Base-by-base conservation (phyloP, 163 green algal species). In the Scenedesmus sp. region DNA sequence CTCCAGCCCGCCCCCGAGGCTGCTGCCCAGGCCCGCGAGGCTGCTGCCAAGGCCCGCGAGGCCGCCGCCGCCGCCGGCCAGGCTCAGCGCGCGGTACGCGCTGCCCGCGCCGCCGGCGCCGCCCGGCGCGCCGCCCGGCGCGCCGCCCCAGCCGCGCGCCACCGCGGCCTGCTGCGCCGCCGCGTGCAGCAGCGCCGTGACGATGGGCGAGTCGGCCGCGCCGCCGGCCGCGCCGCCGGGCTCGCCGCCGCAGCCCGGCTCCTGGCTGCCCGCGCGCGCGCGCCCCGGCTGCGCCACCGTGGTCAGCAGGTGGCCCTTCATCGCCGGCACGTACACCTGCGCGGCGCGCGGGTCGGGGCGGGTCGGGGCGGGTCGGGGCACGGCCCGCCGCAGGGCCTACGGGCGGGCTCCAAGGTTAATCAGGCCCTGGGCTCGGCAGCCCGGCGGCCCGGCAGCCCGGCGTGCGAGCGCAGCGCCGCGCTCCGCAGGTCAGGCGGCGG, bases 241-340 rank as follows among this genome's bases (percentile, higher is more conserved):
- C 17, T 45, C 26, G 7, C 17, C n/a, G n/a, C 34, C 48, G 29
- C 67, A 51, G 24, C 13, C 33, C 60, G 29, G 60, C 17, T 51
- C 33, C 2, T 34, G 33, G 36, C 34, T 51, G 60, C 26, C 26
- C 5, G 31, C 18, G 50, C 18, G 18, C 17, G 50, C 50, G 11
- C 50, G 50, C 5, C 20, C 6, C 18, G 5, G 50, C 50, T 57
- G 50, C 50, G 18, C 36, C 33, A 64, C 53, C 0, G 69, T 66
- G 2, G 69, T 71, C 9, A 97, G 70, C 76, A 97, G 78, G 64
- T 88, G 90, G 13, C 65, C n/a, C 77, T 94, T 95, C 69, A 93
- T 89, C 14, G 63, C 69, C 0, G 91, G 89, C 15, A 97, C 88
- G 77, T 95, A 96, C 5, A 92, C 80, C 14, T 77, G 22, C 7